Base-by-base conservation (phyloP, 441 rosid genomes). In the Bocquillonia castaneifolia region DNA sequence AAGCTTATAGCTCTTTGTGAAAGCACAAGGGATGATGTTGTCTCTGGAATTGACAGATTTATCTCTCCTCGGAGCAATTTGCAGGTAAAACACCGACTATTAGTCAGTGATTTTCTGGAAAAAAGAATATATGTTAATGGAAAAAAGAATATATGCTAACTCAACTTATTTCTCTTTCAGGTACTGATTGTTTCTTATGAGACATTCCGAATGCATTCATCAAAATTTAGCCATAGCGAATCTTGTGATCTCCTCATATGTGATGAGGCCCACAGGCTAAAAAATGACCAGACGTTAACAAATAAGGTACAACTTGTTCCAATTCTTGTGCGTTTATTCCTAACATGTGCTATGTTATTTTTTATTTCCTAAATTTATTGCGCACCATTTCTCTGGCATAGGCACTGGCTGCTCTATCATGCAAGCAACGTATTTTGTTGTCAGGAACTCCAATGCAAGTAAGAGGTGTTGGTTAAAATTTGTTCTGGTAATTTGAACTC, bases 391-490 rank as follows among this genome's bases (percentile, higher is more conserved):
- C 44, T 63, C 53, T 71, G 71, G 55, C 48, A 72, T 79, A 94
- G 99, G 98, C 98, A 72, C 84, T 94, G 83, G 97, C 99, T 76
- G 77, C 93, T 51, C 88, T 94, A 65, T 73, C 96, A 65, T 94
- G 99, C 85, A 87, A 81, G 75, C 96, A 94, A 22, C 87, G 98
- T 59, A 84, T 94, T 74, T 80, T 94, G 83, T 79, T 94, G 81
- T 94, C 97, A 39, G 99, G 99, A 78, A 94, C 99, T 64, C 98
- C 99, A 69, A 92, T 94, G 97, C 99, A 94, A 91, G 98, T 88
- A 74, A 77, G 70, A 44, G 62, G 45, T 55, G 42, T 58, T 69
- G 67, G 47, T 55, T 31, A 55, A 25, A 78, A 59, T 39, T 72
- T 34, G 52, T 45, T 40, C 32, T 10, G 45, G 22, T 23, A 12